phyloP scores from a whole-genome alignment of 352 stramenopile genomes.

The Phytophthora citrophthora region DNA sequence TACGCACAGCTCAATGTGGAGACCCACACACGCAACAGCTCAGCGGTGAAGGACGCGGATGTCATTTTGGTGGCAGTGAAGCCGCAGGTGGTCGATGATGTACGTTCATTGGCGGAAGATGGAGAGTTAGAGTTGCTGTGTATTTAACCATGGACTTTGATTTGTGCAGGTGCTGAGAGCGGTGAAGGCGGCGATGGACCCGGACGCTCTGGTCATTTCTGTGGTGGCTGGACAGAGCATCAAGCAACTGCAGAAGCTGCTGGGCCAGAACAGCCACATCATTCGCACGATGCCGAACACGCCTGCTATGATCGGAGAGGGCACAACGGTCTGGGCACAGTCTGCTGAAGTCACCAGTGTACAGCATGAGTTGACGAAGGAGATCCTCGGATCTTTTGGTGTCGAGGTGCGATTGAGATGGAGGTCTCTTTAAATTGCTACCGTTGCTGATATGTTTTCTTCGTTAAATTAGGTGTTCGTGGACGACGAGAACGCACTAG shows the following conservation, averaged over 20 bases:
- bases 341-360: conserved; percentile 76
- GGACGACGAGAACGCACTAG: conserved; percentile 93
- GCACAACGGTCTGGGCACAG: conserved; percentile 95
- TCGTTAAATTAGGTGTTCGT: conserved; percentile 81
- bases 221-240: conserved; percentile 88
- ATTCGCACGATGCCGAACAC: conserved; percentile 97
- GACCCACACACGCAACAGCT: conserved; percentile 68
- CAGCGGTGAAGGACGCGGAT: conserved; percentile 79
- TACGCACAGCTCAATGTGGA: conserved; percentile 63
- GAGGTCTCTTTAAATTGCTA: not conserved
- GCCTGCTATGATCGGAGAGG: conserved; percentile 93
- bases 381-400: conserved; percentile 91
- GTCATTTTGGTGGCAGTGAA: conserved; percentile 95
- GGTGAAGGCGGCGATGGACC: conserved; percentile 63
- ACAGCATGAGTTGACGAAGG: conserved; percentile 80
- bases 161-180: conserved; percentile 59
- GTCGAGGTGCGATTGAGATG: conserved; percentile 64
- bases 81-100: conserved; percentile 92
- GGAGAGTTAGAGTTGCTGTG: not conserved
- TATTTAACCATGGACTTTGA: not conserved
- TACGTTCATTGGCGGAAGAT: conserved; percentile 27
- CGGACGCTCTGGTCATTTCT: conserved; percentile 76
- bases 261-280: conserved; percentile 75
- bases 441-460: conserved; percentile 3
- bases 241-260: conserved; percentile 62